A percentile compares a stretch with the other conserved stretches of the same genome.
Conservation (phyloP, 768 basidiomycete genomes). For the Boletus barrowsii region DNA sequence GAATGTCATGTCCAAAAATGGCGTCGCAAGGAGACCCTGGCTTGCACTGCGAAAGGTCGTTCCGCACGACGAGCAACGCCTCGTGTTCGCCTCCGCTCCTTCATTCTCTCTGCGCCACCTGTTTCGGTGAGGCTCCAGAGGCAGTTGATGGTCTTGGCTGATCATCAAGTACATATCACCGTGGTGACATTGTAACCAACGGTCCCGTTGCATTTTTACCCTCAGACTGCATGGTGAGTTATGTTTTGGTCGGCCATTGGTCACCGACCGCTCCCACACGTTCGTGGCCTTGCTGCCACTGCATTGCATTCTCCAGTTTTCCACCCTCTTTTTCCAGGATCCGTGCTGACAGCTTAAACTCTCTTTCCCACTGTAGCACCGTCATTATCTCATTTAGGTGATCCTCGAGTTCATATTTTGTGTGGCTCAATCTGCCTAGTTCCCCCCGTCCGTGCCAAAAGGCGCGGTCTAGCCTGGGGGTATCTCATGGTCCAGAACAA, state of each 20-base stretch:
- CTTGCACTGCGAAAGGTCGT: slow-evolving; percentile 4
- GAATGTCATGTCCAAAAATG: slow-evolving; percentile 8
- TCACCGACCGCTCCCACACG: slow-evolving; percentile 6
- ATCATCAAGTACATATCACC: slow-evolving; percentile 12
- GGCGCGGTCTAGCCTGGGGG: slow-evolving; percentile 18
- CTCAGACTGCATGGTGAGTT: slow-evolving; percentile 26
- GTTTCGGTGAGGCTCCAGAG: slow-evolving; percentile 4
- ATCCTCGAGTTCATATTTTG: slow-evolving; percentile 28
- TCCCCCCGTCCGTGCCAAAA: slow-evolving; percentile 12
- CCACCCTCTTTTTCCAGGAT: slow-evolving; percentile 8
- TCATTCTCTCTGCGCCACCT: slow-evolving; percentile 5
- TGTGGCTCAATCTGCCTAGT: slow-evolving; percentile 20
- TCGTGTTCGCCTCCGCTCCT: slow-evolving; percentile 14
- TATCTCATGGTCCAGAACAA: slow-evolving; percentile 34
- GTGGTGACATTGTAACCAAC: neutral
- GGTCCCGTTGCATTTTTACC: slow-evolving; percentile 7
- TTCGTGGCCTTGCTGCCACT: slow-evolving; percentile 24
- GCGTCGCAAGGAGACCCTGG: slow-evolving; percentile 2
- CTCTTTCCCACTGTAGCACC: slow-evolving; percentile 24
- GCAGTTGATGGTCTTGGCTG: slow-evolving; percentile 27
- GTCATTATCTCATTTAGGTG: slow-evolving; percentile 28
- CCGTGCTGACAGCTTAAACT: slow-evolving; percentile 14
- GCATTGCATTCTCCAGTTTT: slow-evolving; percentile 21
- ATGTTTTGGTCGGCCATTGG: slow-evolving; percentile 3
- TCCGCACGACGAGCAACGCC: slow-evolving; percentile 18